phyloP scores from a whole-genome alignment of 257 asterid genomes.

The Solanum medicagineum region DNA sequence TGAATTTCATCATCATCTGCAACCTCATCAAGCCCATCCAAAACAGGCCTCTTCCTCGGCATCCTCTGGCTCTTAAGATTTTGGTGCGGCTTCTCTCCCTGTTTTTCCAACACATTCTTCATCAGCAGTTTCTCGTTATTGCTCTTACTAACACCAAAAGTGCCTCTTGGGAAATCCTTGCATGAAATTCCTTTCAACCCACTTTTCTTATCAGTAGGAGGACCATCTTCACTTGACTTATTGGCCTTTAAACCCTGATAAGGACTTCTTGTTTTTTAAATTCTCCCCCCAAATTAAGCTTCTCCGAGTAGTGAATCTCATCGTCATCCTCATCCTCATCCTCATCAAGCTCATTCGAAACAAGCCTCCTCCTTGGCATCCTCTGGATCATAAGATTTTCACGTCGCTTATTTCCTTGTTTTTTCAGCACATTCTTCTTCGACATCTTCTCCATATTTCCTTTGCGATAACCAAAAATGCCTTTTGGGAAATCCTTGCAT shows the following conservation, averaged over 20 bases:
- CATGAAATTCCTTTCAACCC: no score
- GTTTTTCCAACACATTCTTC: no score
- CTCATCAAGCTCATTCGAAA: conserved; percentile 58
- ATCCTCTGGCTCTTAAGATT: conserved; percentile 75
- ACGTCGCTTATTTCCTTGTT: conserved; percentile 44
- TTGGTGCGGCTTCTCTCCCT: conserved; percentile 43
- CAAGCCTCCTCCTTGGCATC: conserved; percentile 51
- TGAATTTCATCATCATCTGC: conserved; percentile 64
- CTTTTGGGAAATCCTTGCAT: conserved; percentile 46
- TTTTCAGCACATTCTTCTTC: conserved; percentile 29
- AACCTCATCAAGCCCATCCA: conserved; percentile 66
- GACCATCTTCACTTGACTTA: no score
- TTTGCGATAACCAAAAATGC: conserved; percentile 19
- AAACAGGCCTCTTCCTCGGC: conserved; percentile 49
- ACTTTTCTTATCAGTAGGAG: no score
- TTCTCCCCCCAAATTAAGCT: conserved; percentile 48
- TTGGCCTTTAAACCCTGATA: no score
- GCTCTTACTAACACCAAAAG: no score
- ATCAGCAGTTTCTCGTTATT: no score
- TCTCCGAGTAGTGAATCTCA: conserved; percentile 78
- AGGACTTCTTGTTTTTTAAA: no score
- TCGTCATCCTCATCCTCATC: conserved; percentile 46
- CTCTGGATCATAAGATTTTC: conserved; percentile 74
- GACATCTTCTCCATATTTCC: no score
- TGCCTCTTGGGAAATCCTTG: no score